Conservation (phyloP, 202 grass and related monocot genomes). For the Eragrostis tef region DNA sequence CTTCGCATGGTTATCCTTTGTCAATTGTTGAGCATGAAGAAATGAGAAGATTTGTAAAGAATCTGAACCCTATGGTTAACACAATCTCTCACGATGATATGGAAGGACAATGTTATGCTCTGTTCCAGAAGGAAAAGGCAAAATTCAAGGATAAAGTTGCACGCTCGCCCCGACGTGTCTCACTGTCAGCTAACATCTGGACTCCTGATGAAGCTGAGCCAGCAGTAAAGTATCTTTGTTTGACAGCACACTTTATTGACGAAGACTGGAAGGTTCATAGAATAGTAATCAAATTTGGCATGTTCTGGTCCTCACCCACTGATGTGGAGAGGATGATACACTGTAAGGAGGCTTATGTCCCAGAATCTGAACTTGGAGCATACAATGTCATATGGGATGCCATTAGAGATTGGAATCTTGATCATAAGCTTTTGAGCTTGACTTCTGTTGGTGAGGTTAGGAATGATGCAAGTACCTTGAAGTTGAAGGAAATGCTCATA, state of each 20-base stretch:
- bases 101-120: slow-evolving; percentile 50
- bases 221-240: slow-evolving; percentile 59
- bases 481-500: slow-evolving; percentile 54
- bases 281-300: slow-evolving; percentile 62
- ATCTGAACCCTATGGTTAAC: slow-evolving; percentile 47
- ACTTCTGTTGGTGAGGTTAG: slow-evolving; percentile 57
- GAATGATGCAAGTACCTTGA: slow-evolving; percentile 40
- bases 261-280: slow-evolving; percentile 57
- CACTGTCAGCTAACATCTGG: slow-evolving; percentile 64
- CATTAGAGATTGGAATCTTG: slow-evolving; percentile 62
- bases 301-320: slow-evolving; percentile 55
- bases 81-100: slow-evolving; percentile 40
- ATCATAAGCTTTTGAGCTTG: slow-evolving; percentile 60
- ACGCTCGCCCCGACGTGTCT: slow-evolving; percentile 42
- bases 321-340: slow-evolving; percentile 65
- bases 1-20: slow-evolving; percentile 55
- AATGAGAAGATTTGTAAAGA: slow-evolving; percentile 57
- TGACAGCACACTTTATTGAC: slow-evolving; percentile 60
- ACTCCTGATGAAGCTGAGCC: slow-evolving; percentile 45
- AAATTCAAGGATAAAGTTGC: slow-evolving; percentile 48
- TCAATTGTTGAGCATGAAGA: slow-evolving; percentile 62
- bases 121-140: slow-evolving; percentile 59
- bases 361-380: slow-evolving; percentile 54
- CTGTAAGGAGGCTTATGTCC: slow-evolving; percentile 47
- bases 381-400: slow-evolving; percentile 57